These are phyloP conservation scores for Wickerhamiella musiphila DNA, from an alignment of 805 yeast genomes.

Conservation along the genomic window DNA sequence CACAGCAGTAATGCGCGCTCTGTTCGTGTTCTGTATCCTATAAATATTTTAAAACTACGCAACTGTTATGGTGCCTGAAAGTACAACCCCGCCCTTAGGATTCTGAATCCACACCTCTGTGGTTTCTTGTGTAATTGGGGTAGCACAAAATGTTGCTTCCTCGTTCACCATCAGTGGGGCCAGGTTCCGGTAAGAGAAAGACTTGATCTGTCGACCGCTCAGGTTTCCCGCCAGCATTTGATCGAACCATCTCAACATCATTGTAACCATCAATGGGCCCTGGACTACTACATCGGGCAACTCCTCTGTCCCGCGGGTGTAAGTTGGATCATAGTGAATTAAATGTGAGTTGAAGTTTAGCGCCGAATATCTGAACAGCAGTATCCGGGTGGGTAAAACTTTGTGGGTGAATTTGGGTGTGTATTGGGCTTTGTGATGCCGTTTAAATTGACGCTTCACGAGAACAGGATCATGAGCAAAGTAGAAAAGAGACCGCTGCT, in stretches of 20 bases:
- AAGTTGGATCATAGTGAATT: slow-evolving; percentile 54
- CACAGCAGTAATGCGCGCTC: no score
- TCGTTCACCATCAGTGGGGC: slow-evolving; percentile 33
- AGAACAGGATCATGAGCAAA: slow-evolving; percentile 24
- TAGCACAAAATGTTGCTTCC: slow-evolving; percentile 13
- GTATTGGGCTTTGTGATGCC: slow-evolving; percentile 13
- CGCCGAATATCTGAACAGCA: slow-evolving; percentile 49
- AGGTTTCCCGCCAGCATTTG: slow-evolving; percentile 11
- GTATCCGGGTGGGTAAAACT: slow-evolving; percentile 25
- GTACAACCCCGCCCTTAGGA: slow-evolving; percentile 7
- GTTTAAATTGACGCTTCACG: slow-evolving; percentile 10
- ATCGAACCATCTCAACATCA: slow-evolving; percentile 37
- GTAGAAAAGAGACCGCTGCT: slow-evolving; percentile 45
- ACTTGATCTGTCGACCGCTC: slow-evolving; percentile 13
- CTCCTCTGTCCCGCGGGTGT: slow-evolving; percentile 37
- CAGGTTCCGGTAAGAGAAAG: slow-evolving; percentile 32
- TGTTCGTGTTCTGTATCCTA: no score
- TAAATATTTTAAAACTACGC: neutral
- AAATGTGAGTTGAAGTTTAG: slow-evolving; percentile 69
- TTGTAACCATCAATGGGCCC: slow-evolving; percentile 61
- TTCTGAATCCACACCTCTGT: slow-evolving; percentile 11
- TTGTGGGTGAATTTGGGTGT: slow-evolving; percentile 11
- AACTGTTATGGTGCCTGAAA: slow-evolving; percentile 7
- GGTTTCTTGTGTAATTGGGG: slow-evolving; percentile 9
- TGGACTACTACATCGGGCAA: slow-evolving; percentile 50